Base-by-base conservation (phyloP, 805 yeast genomes). In the Saccharomycopsis malanga region DNA sequence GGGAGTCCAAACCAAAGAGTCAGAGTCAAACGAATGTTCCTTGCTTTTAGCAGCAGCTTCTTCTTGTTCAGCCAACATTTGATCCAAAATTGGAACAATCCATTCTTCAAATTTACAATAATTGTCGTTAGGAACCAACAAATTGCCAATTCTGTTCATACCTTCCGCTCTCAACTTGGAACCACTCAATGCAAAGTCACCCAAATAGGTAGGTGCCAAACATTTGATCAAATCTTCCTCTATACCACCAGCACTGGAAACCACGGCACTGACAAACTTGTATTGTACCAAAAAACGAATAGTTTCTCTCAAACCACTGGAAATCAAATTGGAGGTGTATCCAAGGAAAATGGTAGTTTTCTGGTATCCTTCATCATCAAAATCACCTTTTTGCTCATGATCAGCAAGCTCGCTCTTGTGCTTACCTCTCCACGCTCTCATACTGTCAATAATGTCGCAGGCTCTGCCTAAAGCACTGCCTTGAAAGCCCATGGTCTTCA, bases 21-120 rank as follows among this genome's bases (percentile, higher is more conserved):
- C 71, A 29, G 71, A 57, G 57, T 86, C 84, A 53, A 82, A 66
- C 22, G 69, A 62, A 14, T 74, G 77, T 3, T 66, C 57, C 2
- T 86, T 87, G 37, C 69, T 66, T 49, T 72, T 67, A 39, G 62
- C 62, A 52, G 72, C 71, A 42, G 66, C 73, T 46, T 61, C 73
- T 56, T 85, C 87, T 66, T 91, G 98, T 66, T 93, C 99, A 57
- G 83, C 84, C 47, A 89, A 72, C 79, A 89, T 79, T 39, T 71
- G 77, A 61, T 88, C 96, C 60, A 93, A 73, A 47, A 93, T 76
- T 30, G 99, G 99, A 29, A 93, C 94, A 56, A 94, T 86, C 98
- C 98, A 93, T 65, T 94, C 98, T 68, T 93, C 99, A 61, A 93
- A 93, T 61, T 79, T 81, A 71, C 98, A 91, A 71, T 93, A 93